A percentile compares a stretch with the other conserved stretches of the same genome.
These are phyloP conservation scores for Typha latifolia DNA, from an alignment of 176 grass and related monocot species.

Conservation along the genomic window DNA sequence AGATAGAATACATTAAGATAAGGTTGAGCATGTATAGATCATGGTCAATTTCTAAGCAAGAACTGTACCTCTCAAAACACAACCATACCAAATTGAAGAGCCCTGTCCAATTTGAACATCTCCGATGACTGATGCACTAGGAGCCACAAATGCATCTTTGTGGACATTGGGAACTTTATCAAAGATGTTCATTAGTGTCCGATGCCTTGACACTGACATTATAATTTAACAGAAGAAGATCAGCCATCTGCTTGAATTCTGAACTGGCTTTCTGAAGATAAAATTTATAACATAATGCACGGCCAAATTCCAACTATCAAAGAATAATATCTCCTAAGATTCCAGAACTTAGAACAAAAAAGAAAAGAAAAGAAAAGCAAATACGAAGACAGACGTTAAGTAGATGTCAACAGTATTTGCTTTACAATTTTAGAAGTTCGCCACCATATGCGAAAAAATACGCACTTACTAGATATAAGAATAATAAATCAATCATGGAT, in stretches of 20 bases:
- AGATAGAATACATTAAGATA: background rate
- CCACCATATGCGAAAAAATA: no score
- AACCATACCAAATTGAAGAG: slow-evolving; percentile 96
- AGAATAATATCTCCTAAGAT: no score
- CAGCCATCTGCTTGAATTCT: background rate
- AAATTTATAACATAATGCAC: no score
- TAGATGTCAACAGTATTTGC: no score
- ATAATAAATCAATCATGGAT: no score
- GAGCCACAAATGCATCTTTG: slow-evolving; percentile 89
- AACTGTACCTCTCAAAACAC: slow-evolving; percentile 82
- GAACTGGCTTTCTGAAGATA: background rate
- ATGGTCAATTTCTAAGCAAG: background rate
- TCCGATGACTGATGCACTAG: slow-evolving; percentile 79
- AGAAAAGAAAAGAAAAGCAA: no score
- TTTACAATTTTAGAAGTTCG: no score
- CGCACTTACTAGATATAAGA: no score
- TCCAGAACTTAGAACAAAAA: no score
- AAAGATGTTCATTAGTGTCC: slow-evolving; percentile 77
- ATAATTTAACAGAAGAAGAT: background rate
- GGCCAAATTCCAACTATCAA: no score
- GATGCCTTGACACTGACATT: slow-evolving; percentile 79
- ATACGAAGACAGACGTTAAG: no score
- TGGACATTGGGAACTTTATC: slow-evolving; percentile 68
- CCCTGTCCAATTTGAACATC: slow-evolving; percentile 80
- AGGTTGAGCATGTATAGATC: background rate